phyloP scores from a whole-genome alignment of 345 rosid genomes.

The Euphorbia tirucalli region DNA sequence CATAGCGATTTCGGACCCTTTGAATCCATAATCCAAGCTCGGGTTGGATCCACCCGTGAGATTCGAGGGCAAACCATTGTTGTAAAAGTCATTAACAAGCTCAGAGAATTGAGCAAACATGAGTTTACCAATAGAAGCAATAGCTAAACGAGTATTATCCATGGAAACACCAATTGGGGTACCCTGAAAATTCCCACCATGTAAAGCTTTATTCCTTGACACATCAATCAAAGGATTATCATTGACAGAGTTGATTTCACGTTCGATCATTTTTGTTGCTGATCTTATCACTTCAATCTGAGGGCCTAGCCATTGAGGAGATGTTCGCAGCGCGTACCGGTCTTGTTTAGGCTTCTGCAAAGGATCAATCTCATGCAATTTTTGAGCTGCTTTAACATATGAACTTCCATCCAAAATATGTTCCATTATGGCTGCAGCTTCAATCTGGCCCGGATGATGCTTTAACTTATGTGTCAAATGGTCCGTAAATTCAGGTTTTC shows the following conservation, averaged over 20 bases:
- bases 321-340: slow-evolving; percentile 29
- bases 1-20: slow-evolving; percentile 40
- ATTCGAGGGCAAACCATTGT: slow-evolving; percentile 34
- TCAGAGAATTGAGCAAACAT: slow-evolving; percentile 36
- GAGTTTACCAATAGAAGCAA: slow-evolving; percentile 31
- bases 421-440: slow-evolving; percentile 39
- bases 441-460: slow-evolving; percentile 40
- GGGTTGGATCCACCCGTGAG: slow-evolving; percentile 34
- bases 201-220: slow-evolving; percentile 24
- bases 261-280: slow-evolving; percentile 32
- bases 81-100: slow-evolving; percentile 36
- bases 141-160: slow-evolving; percentile 35
- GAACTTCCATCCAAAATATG: slow-evolving; percentile 33
- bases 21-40: slow-evolving; percentile 38
- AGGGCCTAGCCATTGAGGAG: slow-evolving; percentile 39
- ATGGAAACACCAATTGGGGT: slow-evolving; percentile 37
- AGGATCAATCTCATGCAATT: slow-evolving; percentile 27
- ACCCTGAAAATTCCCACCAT: slow-evolving; percentile 38
- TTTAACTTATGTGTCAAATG: slow-evolving; percentile 33
- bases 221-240: slow-evolving; percentile 38
- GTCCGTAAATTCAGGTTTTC: slow-evolving; percentile 34
- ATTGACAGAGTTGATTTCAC: slow-evolving; percentile 36
- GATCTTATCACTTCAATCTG: slow-evolving; percentile 32
- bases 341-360: slow-evolving; percentile 37
- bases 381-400: slow-evolving; percentile 29